Conservation (phyloP, 202 grass and related monocot genomes). For the Bolboschoenoplectus hybrid region DNA sequence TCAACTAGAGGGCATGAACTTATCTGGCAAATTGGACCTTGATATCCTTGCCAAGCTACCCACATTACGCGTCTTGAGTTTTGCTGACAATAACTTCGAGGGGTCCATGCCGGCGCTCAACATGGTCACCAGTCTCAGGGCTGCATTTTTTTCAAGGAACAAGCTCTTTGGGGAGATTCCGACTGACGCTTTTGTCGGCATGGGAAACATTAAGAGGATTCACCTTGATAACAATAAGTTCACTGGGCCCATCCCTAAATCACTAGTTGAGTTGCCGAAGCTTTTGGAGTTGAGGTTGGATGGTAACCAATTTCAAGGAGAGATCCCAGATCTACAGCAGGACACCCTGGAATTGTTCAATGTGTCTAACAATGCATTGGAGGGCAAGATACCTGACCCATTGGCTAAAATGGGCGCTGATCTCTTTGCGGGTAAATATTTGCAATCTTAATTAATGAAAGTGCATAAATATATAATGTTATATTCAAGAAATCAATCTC, state of each 20-base stretch:
- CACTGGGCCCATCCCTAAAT: conserved; percentile 66
- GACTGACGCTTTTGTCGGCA: conserved; percentile 55
- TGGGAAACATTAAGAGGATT: conserved; percentile 85
- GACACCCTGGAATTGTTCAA: conserved; percentile 52
- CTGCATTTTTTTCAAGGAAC: conserved; percentile 67
- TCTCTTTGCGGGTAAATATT: conserved; percentile 52
- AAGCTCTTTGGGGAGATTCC: conserved; percentile 67
- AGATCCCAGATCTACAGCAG: conserved; percentile 62
- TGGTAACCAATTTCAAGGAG: conserved; percentile 62
- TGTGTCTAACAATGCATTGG: conserved; percentile 62
- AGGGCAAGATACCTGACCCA: conserved; percentile 57
- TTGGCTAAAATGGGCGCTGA: conserved; percentile 47
- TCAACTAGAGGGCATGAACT: conserved; percentile 63
- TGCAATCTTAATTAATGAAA: background rate
- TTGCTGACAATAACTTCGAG: conserved; percentile 67
- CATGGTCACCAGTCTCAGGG: conserved; percentile 50
- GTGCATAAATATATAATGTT: no score
- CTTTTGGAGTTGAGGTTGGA: conserved; percentile 66
- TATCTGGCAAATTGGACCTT: conserved; percentile 64
- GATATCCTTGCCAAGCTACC: conserved; percentile 40
- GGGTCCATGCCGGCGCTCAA: conserved; percentile 66
- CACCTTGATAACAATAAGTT: conserved; percentile 57
- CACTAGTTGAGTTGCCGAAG: conserved; percentile 53
- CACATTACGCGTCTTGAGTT: conserved; percentile 63
- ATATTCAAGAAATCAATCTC: background rate